Base-by-base conservation (phyloP, 495 filamentous ascomycete species). In the Penicillium lagena region DNA sequence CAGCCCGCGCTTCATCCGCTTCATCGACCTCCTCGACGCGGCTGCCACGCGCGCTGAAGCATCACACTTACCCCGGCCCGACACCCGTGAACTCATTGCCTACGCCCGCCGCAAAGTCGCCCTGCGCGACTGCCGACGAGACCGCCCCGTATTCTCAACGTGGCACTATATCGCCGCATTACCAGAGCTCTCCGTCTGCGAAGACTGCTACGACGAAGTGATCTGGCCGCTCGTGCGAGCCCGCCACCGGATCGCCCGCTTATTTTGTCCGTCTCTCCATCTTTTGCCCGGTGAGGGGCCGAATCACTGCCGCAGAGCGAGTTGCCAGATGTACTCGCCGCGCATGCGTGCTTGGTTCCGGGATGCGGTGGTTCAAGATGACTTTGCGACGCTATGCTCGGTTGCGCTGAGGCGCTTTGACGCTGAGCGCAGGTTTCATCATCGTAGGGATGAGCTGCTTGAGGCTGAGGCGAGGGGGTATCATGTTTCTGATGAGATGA, bases 321-420 rank as follows among this genome's bases (percentile, higher is more conserved):
- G 73, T 13, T 93, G 87, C 52, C 83, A 87, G 62, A 65, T 90
- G 7, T 90, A 86, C 49, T 85, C 82, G n/a, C 63, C 73, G 9
- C 76, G 81, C n/a, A 90, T 90, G 82, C 72, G 86, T 34, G 63
- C 70, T 1, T 70, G 82, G 8, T 89, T 88, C 56, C 53, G 59
- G 12, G 69, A 76, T 13, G 81, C 83, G 2, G 75, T 82, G 39
- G 50, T 66, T 43, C 71, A 73, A 12, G 69, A 78, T 36, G 85
- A 90, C 51, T 63, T 79, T 32, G 52, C 58, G 7, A 72, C 67
- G 42, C 56, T 87, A 39, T 57, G 60, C 31, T 53, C 57, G 43
- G 45, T 60, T 17, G 60, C 65, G 2, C 38, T 70, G 47, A 58
- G 58, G 9, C 54, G 74, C n/a, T 64, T 60, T 42, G 64, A 66